phyloP scores from a whole-genome alignment of 768 basidiomycete genomes.

The Termitomyces bulborhizus region DNA sequence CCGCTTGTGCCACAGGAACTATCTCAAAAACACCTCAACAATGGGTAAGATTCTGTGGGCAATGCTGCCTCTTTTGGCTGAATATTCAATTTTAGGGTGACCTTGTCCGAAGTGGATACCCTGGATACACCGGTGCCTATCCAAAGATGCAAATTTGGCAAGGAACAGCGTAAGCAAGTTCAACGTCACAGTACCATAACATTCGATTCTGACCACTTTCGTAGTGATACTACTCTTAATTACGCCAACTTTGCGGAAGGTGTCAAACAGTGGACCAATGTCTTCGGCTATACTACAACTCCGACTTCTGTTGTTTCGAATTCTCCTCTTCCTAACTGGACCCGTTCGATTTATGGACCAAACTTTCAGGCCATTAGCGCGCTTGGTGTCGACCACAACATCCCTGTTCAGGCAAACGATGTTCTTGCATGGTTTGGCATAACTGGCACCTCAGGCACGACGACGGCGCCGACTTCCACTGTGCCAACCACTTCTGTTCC shows the following conservation, averaged over 20 bases:
- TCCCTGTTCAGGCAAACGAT: slow-evolving; percentile 42
- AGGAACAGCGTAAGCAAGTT: slow-evolving; percentile 31
- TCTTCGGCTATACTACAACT: slow-evolving; percentile 39
- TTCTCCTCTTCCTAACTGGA: slow-evolving; percentile 39
- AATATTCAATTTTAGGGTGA: slow-evolving; percentile 28
- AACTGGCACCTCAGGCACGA: slow-evolving; percentile 16
- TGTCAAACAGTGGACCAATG: slow-evolving; percentile 51
- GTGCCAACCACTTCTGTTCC: slow-evolving; percentile 14
- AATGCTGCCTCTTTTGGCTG: background rate
- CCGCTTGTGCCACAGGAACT: slow-evolving; percentile 36
- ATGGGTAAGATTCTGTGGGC: slow-evolving; percentile 29
- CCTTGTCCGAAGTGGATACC: slow-evolving; percentile 39
- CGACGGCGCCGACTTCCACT: slow-evolving; percentile 13
- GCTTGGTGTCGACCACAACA: slow-evolving; percentile 42
- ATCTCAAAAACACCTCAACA: slow-evolving; percentile 36
- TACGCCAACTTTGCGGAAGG: slow-evolving; percentile 44
- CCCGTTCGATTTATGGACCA: slow-evolving; percentile 41
- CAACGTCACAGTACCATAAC: background rate
- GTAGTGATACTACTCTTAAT: slow-evolving; percentile 46
- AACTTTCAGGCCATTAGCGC: slow-evolving; percentile 46
- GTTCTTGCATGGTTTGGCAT: slow-evolving; percentile 45
- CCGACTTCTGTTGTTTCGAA: slow-evolving; percentile 32
- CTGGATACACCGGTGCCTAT: slow-evolving; percentile 44
- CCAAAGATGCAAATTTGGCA: slow-evolving; percentile 52
- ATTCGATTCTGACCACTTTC: background rate